Base-by-base conservation (phyloP, 2,329 filamentous ascomycete genomes). In the Xylariaceae sp. region DNA sequence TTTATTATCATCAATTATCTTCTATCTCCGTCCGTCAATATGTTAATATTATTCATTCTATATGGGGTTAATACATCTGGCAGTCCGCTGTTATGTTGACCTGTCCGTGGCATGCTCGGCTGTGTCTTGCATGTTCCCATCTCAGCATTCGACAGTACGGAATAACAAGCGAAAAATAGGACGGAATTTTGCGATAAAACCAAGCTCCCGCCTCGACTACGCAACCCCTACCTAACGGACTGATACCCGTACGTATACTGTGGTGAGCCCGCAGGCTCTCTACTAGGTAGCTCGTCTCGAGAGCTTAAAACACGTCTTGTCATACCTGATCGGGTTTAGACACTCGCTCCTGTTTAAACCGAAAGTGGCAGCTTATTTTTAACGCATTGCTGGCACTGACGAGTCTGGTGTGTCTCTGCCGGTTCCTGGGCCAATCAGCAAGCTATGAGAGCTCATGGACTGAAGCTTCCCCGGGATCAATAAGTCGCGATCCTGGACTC, bases 351-450 rank as follows among this genome's bases (percentile, higher is more conserved):
- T 45, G n/a, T 45, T 45, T 45, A 45, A 45, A 45, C 42, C 42
- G n/a, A 18, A 50, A 56, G 48, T 39, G 50, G 57, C 57, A 51
- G 17, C 44, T 61, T 45, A 10, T 53, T 61, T 62, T 58, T 58
- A 63, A 66, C 59, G 57, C 60, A 63, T 64, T 30, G 23, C 23
- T 30, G 56, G 50, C 53, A 58, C 62, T 56, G 42, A 56, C 57
- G 23, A 30, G 23, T 58, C 13, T 10, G 37, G 37, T 42, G 13
- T 13, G 37, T 30, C 9, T 42, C 47, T 62, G 6, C 50, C 30
- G 51, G 53, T 53, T 51, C 8, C 52, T 30, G 51, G 39, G 48
- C 63, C 67, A 69, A 65, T 70, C 51, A 69, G 59, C 55, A 60
- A 58, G 50, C 56, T 44, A 18, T 39, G 37, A 13, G 37, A 62